A percentile compares a stretch with the other conserved stretches of the same genome.
These are phyloP conservation scores for Davidsoniella neocaledoniae DNA, from an alignment of 2,329 filamentous ascomycete genomes.

Conservation along the genomic window DNA sequence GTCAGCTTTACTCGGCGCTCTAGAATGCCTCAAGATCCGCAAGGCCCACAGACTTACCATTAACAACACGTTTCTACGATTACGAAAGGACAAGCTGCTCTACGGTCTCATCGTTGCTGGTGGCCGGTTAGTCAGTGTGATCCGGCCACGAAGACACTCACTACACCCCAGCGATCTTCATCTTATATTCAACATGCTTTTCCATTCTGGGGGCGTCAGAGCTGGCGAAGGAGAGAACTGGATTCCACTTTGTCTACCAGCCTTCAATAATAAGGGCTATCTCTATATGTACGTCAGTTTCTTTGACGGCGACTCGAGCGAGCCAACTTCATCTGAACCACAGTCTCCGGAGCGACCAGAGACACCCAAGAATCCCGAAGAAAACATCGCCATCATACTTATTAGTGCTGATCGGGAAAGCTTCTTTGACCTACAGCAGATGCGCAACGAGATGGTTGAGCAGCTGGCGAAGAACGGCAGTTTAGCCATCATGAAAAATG, in stretches of 20 bases:
- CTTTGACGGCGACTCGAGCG: constrained; percentile 41
- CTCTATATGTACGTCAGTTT: constrained; percentile 99
- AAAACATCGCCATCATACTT: constrained; percentile 78
- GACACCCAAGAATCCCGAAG: constrained; percentile 38
- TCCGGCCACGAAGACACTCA: constrained; percentile 85
- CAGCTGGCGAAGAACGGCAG: constrained; percentile 63
- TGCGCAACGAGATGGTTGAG: constrained; percentile 44
- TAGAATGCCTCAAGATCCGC: constrained; percentile 84
- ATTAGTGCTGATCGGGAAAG: constrained; percentile 87
- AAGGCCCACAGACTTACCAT: constrained; percentile 76
- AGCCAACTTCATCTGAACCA: background rate
- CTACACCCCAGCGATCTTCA: constrained; percentile 90
- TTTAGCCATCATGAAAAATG: constrained; percentile 55
- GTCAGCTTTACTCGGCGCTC: constrained; percentile 69
- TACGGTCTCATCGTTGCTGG: constrained; percentile 91
- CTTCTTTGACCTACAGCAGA: constrained; percentile 74
- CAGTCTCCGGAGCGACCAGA: background rate
- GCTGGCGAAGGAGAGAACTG: constrained; percentile 86
- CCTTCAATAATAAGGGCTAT: constrained; percentile 93
- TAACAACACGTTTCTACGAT: constrained; percentile 72
- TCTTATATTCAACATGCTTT: constrained; percentile 98
- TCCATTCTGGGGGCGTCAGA: constrained; percentile 83
- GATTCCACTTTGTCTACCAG: constrained; percentile 89
- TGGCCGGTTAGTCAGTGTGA: constrained; percentile 82
- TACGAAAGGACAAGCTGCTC: constrained; percentile 59